Base-by-base conservation (phyloP, 129 eudicot genomes). In the Smallanthus sonchifolius region DNA sequence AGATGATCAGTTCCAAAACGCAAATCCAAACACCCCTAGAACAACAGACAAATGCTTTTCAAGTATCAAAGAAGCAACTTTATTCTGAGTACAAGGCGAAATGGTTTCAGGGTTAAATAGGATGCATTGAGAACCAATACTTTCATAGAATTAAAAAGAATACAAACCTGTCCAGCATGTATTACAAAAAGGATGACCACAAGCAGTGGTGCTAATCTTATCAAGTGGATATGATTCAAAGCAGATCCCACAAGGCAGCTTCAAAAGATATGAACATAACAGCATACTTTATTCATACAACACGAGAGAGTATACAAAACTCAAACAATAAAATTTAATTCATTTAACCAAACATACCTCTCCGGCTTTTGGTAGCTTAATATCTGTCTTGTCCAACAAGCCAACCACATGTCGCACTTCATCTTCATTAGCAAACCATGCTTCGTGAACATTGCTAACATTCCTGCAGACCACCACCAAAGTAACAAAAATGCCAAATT, bases 351-450 rank as follows among this genome's bases (percentile, higher is more conserved):
- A 55, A 72, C 78, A 76, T 77, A 87, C 98, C 65, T 84, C 88
- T 71, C 74, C 66, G 36, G 67, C 57, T 68, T 73, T 77, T 68
- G 83, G 64, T 56, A 55, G 52, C 54, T 37, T 61, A 15, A 4
- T 40, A 75, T 48, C 60, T 5, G 65, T 76, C 24, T 64, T 75
- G 2, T 11, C 38, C 4, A 67, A 43, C 69, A 85, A 30, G 4
- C 88, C 90, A 40, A 85, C 67, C 10, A 73, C 69, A 6, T 69
- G 45, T 0, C 83, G 77, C 2, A 80, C 83, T 28, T 77, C 66
- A 69, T 87, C 95, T 75, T 87, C 95, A 73, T 89, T 90, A 75
- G 92, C 85, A 86, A 89, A 86, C 98, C 96, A 92, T 55, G 81
- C 95, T 79, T 87, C 98, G 8, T 89, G 92, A 76, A 90, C 96